Percentiles rank a stretch among this genome's conserved stretches.
phyloP scores from a whole-genome alignment of 2,329 filamentous ascomycete genomes.

The Xylariaceae sp. region DNA sequence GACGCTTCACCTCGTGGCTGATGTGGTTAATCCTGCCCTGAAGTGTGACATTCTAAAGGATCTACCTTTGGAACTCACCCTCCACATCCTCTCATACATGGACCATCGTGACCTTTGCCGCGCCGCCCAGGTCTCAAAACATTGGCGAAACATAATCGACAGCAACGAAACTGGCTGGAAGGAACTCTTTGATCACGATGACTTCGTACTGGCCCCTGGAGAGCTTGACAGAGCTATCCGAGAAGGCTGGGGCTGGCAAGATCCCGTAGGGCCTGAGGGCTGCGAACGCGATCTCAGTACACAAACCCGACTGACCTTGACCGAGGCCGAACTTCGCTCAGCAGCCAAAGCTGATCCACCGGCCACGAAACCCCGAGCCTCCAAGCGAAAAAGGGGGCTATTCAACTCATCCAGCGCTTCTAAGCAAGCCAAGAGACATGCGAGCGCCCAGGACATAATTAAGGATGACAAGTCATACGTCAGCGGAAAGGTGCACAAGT shows the following conservation, averaged over 20 bases:
- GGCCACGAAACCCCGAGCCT: slow-evolving; percentile 40
- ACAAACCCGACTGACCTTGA: slow-evolving; percentile 46
- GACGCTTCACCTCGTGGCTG: slow-evolving; percentile 83
- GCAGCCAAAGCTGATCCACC: slow-evolving; percentile 37
- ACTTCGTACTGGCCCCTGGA: slow-evolving; percentile 71
- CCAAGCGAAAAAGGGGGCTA: slow-evolving; percentile 54
- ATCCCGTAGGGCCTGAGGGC: slow-evolving; percentile 68
- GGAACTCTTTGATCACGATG: slow-evolving; percentile 79
- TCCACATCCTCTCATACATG: slow-evolving; percentile 84
- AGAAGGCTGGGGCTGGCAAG: slow-evolving; percentile 98
- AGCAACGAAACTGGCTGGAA: slow-evolving; percentile 96
- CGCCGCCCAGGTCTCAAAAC: slow-evolving; percentile 88
- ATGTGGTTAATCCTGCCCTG: slow-evolving; percentile 86
- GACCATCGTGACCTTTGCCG: slow-evolving; percentile 82
- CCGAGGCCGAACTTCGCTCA: slow-evolving; percentile 48
- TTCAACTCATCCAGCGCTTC: slow-evolving; percentile 39
- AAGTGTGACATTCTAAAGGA: slow-evolving; percentile 90
- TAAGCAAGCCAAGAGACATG: slow-evolving; percentile 52
- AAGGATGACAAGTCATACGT: slow-evolving; percentile 38
- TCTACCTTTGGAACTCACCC: slow-evolving; percentile 79
- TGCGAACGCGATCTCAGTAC: slow-evolving; percentile 77
- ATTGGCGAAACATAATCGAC: slow-evolving; percentile 87
- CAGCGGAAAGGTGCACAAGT: slow-evolving; percentile 48
- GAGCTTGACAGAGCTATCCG: slow-evolving; percentile 81
- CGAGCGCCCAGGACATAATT: slow-evolving; percentile 41